Conservation (phyloP, 768 basidiomycete genomes). For the Mycena leptocephala region DNA sequence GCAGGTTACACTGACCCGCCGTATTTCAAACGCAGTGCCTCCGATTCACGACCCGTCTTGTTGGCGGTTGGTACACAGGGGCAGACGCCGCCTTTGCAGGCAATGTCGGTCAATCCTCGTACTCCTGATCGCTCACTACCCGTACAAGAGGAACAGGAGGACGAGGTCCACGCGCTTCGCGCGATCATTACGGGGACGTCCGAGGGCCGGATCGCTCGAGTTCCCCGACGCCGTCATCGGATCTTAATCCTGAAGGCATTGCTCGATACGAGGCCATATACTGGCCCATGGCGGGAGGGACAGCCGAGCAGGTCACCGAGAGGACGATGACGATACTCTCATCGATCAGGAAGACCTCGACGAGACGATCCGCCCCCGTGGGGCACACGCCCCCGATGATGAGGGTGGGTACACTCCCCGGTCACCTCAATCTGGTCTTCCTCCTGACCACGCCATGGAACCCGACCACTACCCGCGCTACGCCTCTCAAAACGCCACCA, state of each 20-base stretch:
- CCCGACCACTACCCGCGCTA: conserved; percentile 45
- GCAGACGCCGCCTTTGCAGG: conserved; percentile 72
- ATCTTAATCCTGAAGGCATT: conserved; percentile 65
- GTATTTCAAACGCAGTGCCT: conserved; percentile 43
- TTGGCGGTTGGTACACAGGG: conserved; percentile 35
- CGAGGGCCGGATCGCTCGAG: conserved; percentile 51
- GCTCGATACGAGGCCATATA: conserved; percentile 51
- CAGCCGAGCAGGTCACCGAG: conserved; percentile 56
- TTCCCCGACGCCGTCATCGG: conserved; percentile 71
- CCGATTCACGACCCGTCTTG: conserved; percentile 28
- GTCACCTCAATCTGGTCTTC: conserved; percentile 75
- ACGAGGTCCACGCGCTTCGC: conserved; percentile 61
- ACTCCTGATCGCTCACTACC: conserved; percentile 84
- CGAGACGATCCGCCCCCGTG: conserved; percentile 51
- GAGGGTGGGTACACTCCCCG: conserved; percentile 77
- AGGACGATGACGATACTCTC: conserved; percentile 65
- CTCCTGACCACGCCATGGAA: conserved; percentile 57
- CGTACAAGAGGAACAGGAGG: conserved; percentile 84
- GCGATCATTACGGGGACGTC: conserved; percentile 48
- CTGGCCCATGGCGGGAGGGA: conserved; percentile 54
- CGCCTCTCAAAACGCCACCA: conserved; percentile 49
- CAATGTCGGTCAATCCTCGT: conserved; percentile 60
- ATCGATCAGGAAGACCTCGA: conserved; percentile 58
- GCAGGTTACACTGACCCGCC: conserved; percentile 62
- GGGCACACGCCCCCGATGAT: conserved; percentile 58